phyloP scores from a whole-genome alignment of 2,329 filamentous ascomycete genomes.

The Bipolaris sorokiniana region DNA sequence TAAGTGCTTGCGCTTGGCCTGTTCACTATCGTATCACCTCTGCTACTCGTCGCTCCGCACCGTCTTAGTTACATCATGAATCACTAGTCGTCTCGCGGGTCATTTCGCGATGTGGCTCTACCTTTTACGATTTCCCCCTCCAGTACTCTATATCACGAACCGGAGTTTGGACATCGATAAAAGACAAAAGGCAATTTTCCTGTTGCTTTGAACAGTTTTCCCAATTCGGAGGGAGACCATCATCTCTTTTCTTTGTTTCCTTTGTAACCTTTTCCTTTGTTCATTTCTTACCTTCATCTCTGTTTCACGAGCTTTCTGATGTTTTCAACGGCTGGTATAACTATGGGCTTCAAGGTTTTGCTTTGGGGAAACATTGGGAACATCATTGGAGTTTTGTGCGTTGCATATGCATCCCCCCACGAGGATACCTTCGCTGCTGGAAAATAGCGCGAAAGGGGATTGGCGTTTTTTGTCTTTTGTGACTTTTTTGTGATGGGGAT shows the following conservation, averaged over 20 bases:
- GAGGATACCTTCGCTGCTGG: conserved; percentile 40
- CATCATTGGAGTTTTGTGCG: conserved; percentile 27
- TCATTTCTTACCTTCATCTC: conserved; percentile 15
- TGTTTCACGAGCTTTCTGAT: conserved; percentile 16
- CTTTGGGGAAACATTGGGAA: conserved; percentile 9
- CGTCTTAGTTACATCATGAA: conserved; percentile 17
- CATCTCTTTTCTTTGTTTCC: conserved; percentile 4
- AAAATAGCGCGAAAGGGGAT: conserved; percentile 38
- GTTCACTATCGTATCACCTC: not conserved
- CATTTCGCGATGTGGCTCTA: conserved; percentile 15
- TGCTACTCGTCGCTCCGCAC: conserved; percentile 2
- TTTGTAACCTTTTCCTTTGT: conserved; percentile 11
- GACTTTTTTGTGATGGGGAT: conserved; percentile 3
- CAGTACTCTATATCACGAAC: conserved; percentile 15
- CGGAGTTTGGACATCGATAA: conserved; percentile 24
- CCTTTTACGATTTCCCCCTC: conserved; percentile 13
- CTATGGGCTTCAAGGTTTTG: conserved; percentile 8
- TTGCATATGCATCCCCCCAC: conserved; percentile 37
- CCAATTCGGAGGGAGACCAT: not conserved
- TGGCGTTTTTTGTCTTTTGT: conserved; percentile 27
- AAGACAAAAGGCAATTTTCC: conserved; percentile 15
- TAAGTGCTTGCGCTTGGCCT: conserved; percentile 21
- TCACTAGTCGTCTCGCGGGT: conserved; percentile 18
- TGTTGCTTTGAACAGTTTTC: conserved; percentile 21
- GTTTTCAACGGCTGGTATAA: conserved; percentile 17